A percentile compares a stretch with the other conserved stretches of the same genome.
phyloP scores from a whole-genome alignment of 2,329 filamentous ascomycete genomes.

The Diaporthe citri region DNA sequence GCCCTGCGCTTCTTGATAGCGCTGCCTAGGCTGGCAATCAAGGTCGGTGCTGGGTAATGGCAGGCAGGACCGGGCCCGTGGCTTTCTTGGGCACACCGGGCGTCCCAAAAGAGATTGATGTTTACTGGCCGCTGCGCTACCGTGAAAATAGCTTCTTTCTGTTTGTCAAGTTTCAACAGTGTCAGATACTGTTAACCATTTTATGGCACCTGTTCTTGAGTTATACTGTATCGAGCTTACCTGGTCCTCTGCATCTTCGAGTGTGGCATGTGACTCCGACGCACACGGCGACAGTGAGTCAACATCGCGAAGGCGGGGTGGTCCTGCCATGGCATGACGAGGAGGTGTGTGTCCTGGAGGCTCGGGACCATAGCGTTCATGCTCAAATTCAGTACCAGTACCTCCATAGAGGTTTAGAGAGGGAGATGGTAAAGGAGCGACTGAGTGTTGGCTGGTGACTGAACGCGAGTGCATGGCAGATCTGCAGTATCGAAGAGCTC shows the following conservation, averaged over 20 bases:
- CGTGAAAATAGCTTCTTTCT: not conserved
- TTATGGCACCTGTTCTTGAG: not conserved
- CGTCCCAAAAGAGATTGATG: no score
- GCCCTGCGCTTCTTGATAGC: not conserved
- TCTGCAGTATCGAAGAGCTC: not conserved
- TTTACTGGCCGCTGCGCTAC: not conserved
- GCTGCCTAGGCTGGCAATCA: not conserved
- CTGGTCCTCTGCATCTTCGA: not conserved
- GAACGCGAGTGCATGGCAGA: no score
- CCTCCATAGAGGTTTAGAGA: not conserved
- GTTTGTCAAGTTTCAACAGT: not conserved
- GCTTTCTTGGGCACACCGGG: no score
- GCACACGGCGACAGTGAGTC: not conserved
- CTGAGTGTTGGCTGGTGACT: no score
- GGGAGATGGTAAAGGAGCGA: not conserved
- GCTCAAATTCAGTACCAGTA: not conserved
- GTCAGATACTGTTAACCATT: no score
- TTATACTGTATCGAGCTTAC: not conserved
- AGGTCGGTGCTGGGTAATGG: no score
- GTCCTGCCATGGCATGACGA: not conserved
- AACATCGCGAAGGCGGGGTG: not conserved
- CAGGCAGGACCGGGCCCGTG: no score
- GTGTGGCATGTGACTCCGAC: not conserved
- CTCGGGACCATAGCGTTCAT: not conserved
- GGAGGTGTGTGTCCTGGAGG: not conserved